phyloP scores from a whole-genome alignment of 208 protist genomes.

The Leishmania gerbilli region DNA sequence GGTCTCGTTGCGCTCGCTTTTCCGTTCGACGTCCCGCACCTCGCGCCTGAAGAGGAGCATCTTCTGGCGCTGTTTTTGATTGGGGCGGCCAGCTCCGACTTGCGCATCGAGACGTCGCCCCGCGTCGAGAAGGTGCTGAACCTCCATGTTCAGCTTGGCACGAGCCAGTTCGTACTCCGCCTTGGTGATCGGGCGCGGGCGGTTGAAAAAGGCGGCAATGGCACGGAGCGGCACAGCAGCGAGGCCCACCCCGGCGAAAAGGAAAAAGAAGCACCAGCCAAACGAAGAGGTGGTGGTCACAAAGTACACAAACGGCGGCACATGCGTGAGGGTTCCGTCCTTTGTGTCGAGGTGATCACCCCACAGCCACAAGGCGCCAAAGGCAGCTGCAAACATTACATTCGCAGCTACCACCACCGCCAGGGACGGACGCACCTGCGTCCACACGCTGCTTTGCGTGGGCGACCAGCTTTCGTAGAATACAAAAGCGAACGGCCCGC shows the following conservation, averaged over 20 bases:
- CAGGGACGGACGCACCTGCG: slow-evolving; percentile 28
- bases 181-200: slow-evolving; percentile 75
- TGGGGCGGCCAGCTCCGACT: slow-evolving; percentile 24
- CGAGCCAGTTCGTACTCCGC: slow-evolving; percentile 74
- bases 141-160: slow-evolving; percentile 61
- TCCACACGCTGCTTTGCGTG: slow-evolving; percentile 23
- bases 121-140: slow-evolving; percentile 64
- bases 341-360: slow-evolving; percentile 14
- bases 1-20: slow-evolving; percentile 71
- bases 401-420: slow-evolving; percentile 11
- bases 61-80: slow-evolving; percentile 44
- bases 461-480: slow-evolving; percentile 90
- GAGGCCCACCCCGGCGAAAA: slow-evolving; percentile 95
- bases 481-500: slow-evolving; percentile 86
- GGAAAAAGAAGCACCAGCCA: slow-evolving; percentile 86
- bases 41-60: slow-evolving; percentile 71
- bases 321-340: slow-evolving; percentile 16
- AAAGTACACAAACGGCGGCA: slow-evolving; percentile 67
- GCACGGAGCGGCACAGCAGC: slow-evolving; percentile 89
- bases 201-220: slow-evolving; percentile 62
- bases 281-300: slow-evolving; percentile 59
- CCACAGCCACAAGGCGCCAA: slow-evolving; percentile 33
- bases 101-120: slow-evolving; percentile 64
- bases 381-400: slow-evolving; percentile 13
- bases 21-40: slow-evolving; percentile 76